Base-by-base conservation (phyloP, 2,329 filamentous ascomycete species). In the Colletotrichum abscissum region DNA sequence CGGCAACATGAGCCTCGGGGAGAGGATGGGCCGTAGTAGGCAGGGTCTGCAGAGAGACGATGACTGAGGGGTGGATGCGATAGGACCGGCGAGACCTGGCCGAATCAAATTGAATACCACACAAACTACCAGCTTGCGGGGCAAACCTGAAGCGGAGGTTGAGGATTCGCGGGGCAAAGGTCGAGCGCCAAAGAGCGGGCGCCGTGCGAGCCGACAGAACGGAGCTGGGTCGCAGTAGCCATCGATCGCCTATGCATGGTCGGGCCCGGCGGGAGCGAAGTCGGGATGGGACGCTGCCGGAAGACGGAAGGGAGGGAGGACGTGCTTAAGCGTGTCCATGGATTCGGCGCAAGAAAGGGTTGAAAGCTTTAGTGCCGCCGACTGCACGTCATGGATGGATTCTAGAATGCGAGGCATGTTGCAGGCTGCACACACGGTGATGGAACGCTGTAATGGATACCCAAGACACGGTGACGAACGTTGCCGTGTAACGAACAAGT, bases 1-100 rank as follows among this genome's bases (percentile, higher is more conserved):
- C 58, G 86, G 85, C 14, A 84, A 87, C 67, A 81, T 89, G 79
- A 85, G 86, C 28, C 79, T 91, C 56, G 87, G 84, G 0, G 87
- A 89, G 76, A 84, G 88, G 5, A 86, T 90, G 75, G 87, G 87
- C 1, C 82, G 88, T 46, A 83, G 85, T 14, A 81, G 85, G 64
- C 84, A 85, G 64, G 85, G 85, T 1, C 82, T 84, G 30, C 84
- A 86, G 71, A 81, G 79, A 72, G 87, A 88, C n/a, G 84, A 88
- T 26, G 83, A 86, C 63, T 85, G 77, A 78, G 57, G 57, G 66
- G 16, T 5, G 22, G 22, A 16, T n/a, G 46, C 12, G 57, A n/a
- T 12, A 59, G 35, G 9, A 24, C 24, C 24, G 46, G 42, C 33
- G 49, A 35, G 14, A n/a, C 14, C 33, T 16, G 22, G 66, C 35